These are phyloP conservation scores for Stachybotrys echinatus DNA, from an alignment of 2,329 filamentous ascomycete species.

Conservation along the genomic window DNA sequence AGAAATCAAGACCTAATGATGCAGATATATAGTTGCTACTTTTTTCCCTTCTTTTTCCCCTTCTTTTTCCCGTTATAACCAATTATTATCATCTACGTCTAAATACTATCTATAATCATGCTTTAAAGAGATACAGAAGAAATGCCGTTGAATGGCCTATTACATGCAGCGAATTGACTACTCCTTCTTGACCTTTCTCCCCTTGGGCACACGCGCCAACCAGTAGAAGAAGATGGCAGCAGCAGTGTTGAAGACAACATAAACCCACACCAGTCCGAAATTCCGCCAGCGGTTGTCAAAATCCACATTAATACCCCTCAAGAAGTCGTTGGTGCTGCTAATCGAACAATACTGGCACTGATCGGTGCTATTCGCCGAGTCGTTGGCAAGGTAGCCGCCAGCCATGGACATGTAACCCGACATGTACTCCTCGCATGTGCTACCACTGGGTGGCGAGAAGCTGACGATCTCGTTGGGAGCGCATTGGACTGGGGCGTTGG, in stretches of 20 bases:
- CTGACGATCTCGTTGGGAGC: constrained; percentile 57
- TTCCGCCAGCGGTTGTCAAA: constrained; percentile 51
- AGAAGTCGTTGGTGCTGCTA: constrained; percentile 31
- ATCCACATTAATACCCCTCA: constrained; percentile 34
- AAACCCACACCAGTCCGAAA: constrained; percentile 49
- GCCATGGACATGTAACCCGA: constrained; percentile 32
- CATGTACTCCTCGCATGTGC: constrained; percentile 55
- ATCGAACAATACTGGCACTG: constrained; percentile 41
- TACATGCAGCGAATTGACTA: too few relatives aligned
- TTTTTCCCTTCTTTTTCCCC: too few relatives aligned
- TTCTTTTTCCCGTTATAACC: too few relatives aligned
- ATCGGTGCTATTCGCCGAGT: constrained; percentile 3
- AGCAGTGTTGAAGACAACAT: constrained; percentile 45
- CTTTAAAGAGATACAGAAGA: too few relatives aligned
- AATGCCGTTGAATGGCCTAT: too few relatives aligned
- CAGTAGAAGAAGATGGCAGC: constrained; percentile 47
- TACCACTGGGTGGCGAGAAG: constrained; percentile 50
- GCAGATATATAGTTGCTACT: too few relatives aligned
- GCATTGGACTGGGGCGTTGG: constrained; percentile 55
- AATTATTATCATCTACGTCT: too few relatives aligned
- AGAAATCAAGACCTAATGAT: too few relatives aligned
- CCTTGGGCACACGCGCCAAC: constrained; percentile 30
- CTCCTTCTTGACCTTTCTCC: constrained; percentile 11
- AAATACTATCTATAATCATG: too few relatives aligned
- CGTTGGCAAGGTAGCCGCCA: constrained; percentile 40